Conservation (phyloP, 768 basidiomycete species). For the Roridomyces roridus region DNA sequence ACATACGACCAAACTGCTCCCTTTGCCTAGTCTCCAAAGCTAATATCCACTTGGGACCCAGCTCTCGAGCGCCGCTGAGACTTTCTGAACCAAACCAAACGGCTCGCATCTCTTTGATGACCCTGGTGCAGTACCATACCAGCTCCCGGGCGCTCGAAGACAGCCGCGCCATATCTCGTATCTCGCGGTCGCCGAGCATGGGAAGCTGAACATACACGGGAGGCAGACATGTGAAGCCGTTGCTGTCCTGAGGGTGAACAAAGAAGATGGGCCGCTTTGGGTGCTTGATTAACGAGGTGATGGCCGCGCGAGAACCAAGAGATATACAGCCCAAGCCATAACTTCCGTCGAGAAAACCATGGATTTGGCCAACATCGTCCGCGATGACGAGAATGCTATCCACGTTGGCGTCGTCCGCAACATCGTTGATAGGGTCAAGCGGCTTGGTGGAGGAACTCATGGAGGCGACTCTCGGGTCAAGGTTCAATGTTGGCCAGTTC, state of each 20-base stretch:
- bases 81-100: constrained; percentile 77
- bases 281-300: constrained; percentile 54
- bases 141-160: constrained; percentile 76
- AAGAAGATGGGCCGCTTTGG: constrained; percentile 52
- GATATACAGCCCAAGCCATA: constrained; percentile 69
- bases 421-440: constrained; percentile 41
- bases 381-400: constrained; percentile 71
- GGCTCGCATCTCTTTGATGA: constrained; percentile 73
- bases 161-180: constrained; percentile 73
- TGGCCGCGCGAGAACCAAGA: constrained; percentile 37
- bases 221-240: constrained; percentile 39
- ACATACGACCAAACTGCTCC: constrained; percentile 70
- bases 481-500: constrained; percentile 71
- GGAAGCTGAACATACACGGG: constrained; percentile 61
- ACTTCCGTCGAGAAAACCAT: constrained; percentile 77
- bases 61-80: constrained; percentile 68
- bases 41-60: constrained; percentile 77
- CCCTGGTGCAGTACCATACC: constrained; percentile 72
- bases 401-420: constrained; percentile 56
- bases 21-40: constrained; percentile 68
- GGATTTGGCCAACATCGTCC: constrained; percentile 62
- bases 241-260: constrained; percentile 46
- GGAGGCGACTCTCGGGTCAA: constrained; percentile 63
- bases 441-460: constrained; percentile 53
- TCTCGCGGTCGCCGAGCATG: constrained; percentile 57